Conservation (phyloP, 176 grass and related monocot genomes). For the Leersia perrieri region DNA sequence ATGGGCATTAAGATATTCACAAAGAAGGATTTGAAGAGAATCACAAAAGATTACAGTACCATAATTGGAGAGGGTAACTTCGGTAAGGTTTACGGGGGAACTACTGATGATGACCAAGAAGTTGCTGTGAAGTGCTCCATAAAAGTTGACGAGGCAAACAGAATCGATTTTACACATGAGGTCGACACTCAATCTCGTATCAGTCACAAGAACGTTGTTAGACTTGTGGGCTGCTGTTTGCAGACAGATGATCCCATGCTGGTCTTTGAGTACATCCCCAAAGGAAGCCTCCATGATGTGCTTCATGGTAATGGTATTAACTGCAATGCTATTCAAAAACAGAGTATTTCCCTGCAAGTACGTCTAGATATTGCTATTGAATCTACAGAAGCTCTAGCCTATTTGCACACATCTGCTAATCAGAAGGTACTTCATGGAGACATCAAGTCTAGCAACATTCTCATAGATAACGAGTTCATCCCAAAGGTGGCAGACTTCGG, state of each 20-base stretch:
- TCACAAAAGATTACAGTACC: not conserved
- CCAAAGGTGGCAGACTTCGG: not conserved
- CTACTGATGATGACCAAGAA: not conserved
- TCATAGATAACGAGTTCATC: not conserved
- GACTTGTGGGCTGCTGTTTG: not conserved
- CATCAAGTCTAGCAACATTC: not conserved
- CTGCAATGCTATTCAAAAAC: too few species aligned
- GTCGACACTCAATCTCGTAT: slow-evolving; percentile 24
- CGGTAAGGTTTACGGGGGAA: slow-evolving; percentile 17
- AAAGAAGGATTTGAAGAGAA: not conserved
- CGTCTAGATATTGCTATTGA: not conserved
- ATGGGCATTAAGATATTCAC: not conserved
- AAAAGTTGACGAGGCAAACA: not conserved
- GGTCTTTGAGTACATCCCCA: slow-evolving; percentile 29
- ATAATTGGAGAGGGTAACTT: not conserved
- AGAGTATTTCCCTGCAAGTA: not conserved
- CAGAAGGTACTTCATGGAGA: not conserved
- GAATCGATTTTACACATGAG: slow-evolving; percentile 27
- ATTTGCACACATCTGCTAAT: not conserved
- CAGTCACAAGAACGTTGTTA: slow-evolving; percentile 19
- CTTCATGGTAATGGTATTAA: not conserved
- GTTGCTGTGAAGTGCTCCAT: slow-evolving; percentile 23
- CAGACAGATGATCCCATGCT: slow-evolving; percentile 25
- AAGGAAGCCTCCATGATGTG: not conserved
- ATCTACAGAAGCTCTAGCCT: not conserved